A percentile compares a stretch with the other conserved stretches of the same genome.
phyloP scores from a whole-genome alignment of 768 basidiomycete genomes.

The Glaciozyma martinii region DNA sequence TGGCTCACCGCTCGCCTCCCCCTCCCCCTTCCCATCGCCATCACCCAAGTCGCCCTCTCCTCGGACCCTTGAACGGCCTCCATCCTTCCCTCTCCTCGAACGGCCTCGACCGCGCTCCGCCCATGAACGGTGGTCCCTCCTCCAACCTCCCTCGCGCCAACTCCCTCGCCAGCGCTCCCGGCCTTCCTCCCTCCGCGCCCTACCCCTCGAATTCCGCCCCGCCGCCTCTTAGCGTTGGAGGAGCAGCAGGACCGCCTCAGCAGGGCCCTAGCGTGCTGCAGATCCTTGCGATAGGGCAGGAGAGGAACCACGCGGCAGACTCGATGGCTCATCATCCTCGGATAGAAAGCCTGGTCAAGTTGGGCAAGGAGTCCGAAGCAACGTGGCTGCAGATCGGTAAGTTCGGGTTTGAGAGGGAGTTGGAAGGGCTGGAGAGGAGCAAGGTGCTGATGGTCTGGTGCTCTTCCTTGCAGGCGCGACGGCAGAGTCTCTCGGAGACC shows the following conservation, averaged over 20 bases:
- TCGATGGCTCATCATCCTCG: slow-evolving; percentile 29
- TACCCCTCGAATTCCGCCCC: slow-evolving; percentile 3
- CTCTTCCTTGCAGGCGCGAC: slow-evolving; percentile 61
- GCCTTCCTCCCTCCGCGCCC: neutral
- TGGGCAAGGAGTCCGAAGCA: slow-evolving; percentile 33
- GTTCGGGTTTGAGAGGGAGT: neutral
- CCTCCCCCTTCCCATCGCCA: too few species aligned
- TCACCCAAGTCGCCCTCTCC: too few species aligned
- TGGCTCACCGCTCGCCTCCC: too few species aligned
- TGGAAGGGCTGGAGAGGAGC: neutral
- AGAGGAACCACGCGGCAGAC: slow-evolving; percentile 30
- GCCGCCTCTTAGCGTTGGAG: slow-evolving; percentile 21
- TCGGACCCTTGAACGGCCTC: too few species aligned
- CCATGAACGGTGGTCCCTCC: too few species aligned
- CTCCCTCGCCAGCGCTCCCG: neutral
- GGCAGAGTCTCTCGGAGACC: slow-evolving; percentile 89
- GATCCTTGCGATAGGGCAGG: slow-evolving; percentile 29
- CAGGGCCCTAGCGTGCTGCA: slow-evolving; percentile 29
- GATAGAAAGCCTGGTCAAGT: slow-evolving; percentile 29
- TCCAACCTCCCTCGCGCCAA: too few species aligned
- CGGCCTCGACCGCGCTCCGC: too few species aligned
- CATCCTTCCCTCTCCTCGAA: too few species aligned
- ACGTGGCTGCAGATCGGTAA: slow-evolving; percentile 33
- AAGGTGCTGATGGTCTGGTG: neutral
- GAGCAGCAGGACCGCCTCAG: slow-evolving; percentile 25